Conservation (phyloP, 2,329 filamentous ascomycete genomes). For the Neofusicoccum laricinum region DNA sequence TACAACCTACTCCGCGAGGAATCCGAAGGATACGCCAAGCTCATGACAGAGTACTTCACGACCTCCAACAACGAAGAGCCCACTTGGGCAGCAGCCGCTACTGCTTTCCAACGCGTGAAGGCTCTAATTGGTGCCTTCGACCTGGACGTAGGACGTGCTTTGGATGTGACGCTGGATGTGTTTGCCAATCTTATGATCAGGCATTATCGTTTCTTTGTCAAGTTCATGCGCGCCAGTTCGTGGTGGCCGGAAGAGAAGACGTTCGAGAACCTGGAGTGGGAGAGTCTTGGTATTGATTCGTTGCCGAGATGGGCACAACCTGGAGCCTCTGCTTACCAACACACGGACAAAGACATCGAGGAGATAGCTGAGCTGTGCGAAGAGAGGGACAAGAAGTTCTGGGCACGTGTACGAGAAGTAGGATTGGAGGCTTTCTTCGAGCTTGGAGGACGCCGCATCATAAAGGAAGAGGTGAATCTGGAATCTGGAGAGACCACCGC, state of each 20-base stretch:
- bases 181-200: conserved; percentile 92
- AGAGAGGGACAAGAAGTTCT: conserved; percentile 72
- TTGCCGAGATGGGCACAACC: conserved; percentile 86
- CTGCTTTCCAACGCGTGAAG: conserved; percentile 89
- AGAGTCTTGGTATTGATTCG: conserved; percentile 56
- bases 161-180: conserved; percentile 93
- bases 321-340: conserved; percentile 60
- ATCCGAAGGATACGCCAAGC: conserved; percentile 93
- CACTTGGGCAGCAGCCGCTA: conserved; percentile 72
- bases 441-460: conserved; percentile 69
- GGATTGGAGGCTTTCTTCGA: conserved; percentile 88
- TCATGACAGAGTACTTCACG: conserved; percentile 92
- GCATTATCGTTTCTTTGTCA: conserved; percentile 91
- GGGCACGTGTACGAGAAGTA: conserved; percentile 71
- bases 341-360: conserved; percentile 67
- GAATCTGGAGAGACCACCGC: conserved; percentile 15
- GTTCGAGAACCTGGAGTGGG: conserved; percentile 47
- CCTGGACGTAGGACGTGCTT: conserved; percentile 87
- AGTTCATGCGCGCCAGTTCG: conserved; percentile 83
- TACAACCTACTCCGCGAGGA: conserved; percentile 96
- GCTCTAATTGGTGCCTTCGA: conserved; percentile 96
- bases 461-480: conserved; percentile 49
- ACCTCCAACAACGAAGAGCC: conserved; percentile 73
- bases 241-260: conserved; percentile 84
- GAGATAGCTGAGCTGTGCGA: conserved; percentile 56